phyloP scores from a whole-genome alignment of 2,329 filamentous ascomycete genomes.

The Mycosphaerella sp. region DNA sequence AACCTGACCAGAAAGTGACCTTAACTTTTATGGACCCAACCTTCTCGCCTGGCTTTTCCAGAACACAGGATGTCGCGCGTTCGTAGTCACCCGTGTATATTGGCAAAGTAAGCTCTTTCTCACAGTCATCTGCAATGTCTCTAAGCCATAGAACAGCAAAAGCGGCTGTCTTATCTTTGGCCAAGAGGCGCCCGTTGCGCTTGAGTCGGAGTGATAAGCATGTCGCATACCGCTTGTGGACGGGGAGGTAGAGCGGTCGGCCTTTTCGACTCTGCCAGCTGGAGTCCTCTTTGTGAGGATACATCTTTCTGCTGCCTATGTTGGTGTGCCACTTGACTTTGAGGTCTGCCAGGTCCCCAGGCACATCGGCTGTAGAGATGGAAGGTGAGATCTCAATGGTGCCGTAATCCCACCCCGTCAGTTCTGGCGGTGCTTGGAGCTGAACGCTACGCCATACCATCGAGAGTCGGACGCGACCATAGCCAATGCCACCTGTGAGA shows the following conservation, averaged over 20 bases:
- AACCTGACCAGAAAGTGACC: constrained; percentile 56
- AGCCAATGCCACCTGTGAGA: constrained; percentile 65
- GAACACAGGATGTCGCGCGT: constrained; percentile 47
- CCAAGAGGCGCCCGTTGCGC: constrained; percentile 38
- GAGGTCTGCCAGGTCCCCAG: constrained; percentile 42
- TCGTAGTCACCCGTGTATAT: constrained; percentile 63
- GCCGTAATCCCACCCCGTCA: constrained; percentile 66
- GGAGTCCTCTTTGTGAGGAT: constrained; percentile 39
- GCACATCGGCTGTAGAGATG: constrained; percentile 47
- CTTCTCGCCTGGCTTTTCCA: constrained; percentile 51
- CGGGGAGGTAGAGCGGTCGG: constrained; percentile 48
- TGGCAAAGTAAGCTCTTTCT: constrained; percentile 51
- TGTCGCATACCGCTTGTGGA: constrained; percentile 56
- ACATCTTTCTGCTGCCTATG: constrained; percentile 54
- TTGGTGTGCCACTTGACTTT: constrained; percentile 56
- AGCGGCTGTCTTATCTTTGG: constrained; percentile 51
- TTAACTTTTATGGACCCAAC: constrained; percentile 54
- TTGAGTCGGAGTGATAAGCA: constrained; percentile 55
- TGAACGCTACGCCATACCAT: constrained; percentile 67
- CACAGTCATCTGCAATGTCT: constrained; percentile 63
- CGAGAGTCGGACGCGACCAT: constrained; percentile 61
- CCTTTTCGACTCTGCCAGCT: constrained; percentile 50
- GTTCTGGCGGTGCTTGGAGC: constrained; percentile 52
- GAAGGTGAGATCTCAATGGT: constrained; percentile 58
- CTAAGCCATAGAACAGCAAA: constrained; percentile 64